Conservation (phyloP, 768 basidiomycete species). For the Tricholoma saponaceum region DNA sequence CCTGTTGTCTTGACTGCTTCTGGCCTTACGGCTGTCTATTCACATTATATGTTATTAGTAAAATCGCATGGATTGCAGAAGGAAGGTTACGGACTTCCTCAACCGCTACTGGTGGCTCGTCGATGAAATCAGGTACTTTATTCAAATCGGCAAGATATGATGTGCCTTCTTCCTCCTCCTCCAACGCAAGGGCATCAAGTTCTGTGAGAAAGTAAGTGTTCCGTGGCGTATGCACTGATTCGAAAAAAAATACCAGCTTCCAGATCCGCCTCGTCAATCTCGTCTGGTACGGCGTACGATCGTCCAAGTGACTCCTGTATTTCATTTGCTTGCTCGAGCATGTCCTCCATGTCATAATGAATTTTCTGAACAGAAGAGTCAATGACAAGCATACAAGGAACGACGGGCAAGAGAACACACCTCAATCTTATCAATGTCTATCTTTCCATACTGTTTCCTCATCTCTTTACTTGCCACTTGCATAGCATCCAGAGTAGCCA, state of each 20-base stretch:
- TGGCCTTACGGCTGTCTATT: slow-evolving; percentile 37
- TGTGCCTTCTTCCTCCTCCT: slow-evolving; percentile 86
- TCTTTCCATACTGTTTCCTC: slow-evolving; percentile 94
- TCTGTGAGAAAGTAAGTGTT: slow-evolving; percentile 45
- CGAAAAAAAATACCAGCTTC: slow-evolving; percentile 70
- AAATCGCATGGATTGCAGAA: background rate
- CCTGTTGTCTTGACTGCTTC: slow-evolving; percentile 57
- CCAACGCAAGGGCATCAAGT: slow-evolving; percentile 88
- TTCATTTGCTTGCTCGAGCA: slow-evolving; percentile 96
- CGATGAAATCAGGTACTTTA: slow-evolving; percentile 89
- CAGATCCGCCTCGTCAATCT: slow-evolving; percentile 95
- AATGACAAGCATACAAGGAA: background rate
- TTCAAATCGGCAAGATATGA: slow-evolving; percentile 86
- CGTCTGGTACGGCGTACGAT: slow-evolving; percentile 95
- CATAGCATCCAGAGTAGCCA: slow-evolving; percentile 99
- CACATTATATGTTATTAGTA: slow-evolving; percentile 6
- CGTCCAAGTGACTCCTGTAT: slow-evolving; percentile 92
- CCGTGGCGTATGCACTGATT: background rate
- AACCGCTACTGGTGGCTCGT: slow-evolving; percentile 75
- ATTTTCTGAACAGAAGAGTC: slow-evolving; percentile 54
- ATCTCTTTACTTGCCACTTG: slow-evolving; percentile 93
- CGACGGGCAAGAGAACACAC: slow-evolving; percentile 37
- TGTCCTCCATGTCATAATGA: slow-evolving; percentile 97
- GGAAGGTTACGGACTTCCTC: slow-evolving; percentile 45
- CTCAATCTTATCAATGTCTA: slow-evolving; percentile 98